Evolutionary conservation across 2,329 filamentous ascomycete genomes (phyloP), one percentile per base, ranked within the genome.

Genomic region (Colletotrichum euphorbiae): DNA sequence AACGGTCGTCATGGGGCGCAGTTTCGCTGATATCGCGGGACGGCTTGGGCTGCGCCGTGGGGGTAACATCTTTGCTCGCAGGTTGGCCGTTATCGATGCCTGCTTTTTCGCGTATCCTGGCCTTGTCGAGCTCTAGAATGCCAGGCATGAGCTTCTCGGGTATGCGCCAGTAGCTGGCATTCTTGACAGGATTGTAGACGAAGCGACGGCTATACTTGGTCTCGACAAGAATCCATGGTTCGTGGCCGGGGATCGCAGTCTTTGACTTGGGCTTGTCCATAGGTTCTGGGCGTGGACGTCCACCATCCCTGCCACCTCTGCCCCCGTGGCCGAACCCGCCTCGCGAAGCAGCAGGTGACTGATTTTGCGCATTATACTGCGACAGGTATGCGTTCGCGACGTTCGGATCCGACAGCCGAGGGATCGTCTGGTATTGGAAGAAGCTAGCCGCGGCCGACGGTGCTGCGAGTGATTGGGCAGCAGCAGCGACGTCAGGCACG

Each of bases 101-200:
- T 0, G 83, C 83, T 80, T 89, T 87, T 74, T 86, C 79, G 80
- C 88, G 82, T 80, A 90, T 90, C 67, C 88, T 87, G 72, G 90
- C 89, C 76, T 91, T 89, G 78, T 97, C 93, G 62, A 93, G 82
- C 70, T 89, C 86, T 57, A 90, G 72, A 61, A 96, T 92, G 13
- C 89, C 93, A 69, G 91, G 90, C 85, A 94, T 90, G 40, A 99
- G 85, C 77, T 96, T 91, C 62, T 93, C 89, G 0, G 96, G 96
- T 74, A 98, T 96, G 74, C 93, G 93, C 96, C 97, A 99, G 78
- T 94, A 94, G 78, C 94, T 98, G 72, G 94, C 87, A 42, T 95
- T 92, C 72, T 95, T 97, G 61, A 87, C 86, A 0, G 90, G 88
- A 73, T 99, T 97, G 81, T 97, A 93, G 2, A 94, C 94, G 75